Percentiles rank a stretch among this genome's conserved stretches.
These are phyloP conservation scores for Komagataella phaffii DNA, from an alignment of 805 yeast species.

Conservation along the genomic window DNA sequence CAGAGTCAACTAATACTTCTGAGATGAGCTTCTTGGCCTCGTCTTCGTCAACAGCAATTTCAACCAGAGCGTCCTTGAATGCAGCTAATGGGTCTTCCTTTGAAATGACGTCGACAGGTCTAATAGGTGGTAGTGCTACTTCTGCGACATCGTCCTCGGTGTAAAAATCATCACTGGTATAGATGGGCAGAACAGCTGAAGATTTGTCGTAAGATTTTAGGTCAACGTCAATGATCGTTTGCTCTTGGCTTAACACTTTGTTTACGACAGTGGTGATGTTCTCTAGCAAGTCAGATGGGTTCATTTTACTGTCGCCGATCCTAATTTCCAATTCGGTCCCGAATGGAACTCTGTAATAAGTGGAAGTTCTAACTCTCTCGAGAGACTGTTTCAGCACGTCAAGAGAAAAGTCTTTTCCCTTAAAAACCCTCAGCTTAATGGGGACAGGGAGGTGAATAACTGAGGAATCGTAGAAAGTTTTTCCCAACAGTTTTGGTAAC, in stretches of 20 bases:
- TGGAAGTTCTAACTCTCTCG: slow-evolving; percentile 39
- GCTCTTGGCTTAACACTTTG: slow-evolving; percentile 20
- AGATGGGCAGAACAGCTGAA: slow-evolving; percentile 83
- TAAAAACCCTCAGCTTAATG: slow-evolving; percentile 27
- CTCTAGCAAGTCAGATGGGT: slow-evolving; percentile 35
- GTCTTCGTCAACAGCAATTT: slow-evolving; percentile 65
- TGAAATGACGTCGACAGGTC: slow-evolving; percentile 12
- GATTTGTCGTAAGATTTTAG: slow-evolving; percentile 38
- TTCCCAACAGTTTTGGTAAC: slow-evolving; percentile 76
- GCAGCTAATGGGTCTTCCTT: slow-evolving; percentile 32
- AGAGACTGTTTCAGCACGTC: slow-evolving; percentile 45
- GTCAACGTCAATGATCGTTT: slow-evolving; percentile 40
- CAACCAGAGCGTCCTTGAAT: slow-evolving; percentile 71
- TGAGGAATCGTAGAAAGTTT: slow-evolving; percentile 47
- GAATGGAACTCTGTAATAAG: slow-evolving; percentile 57
- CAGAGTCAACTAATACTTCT: not conserved
- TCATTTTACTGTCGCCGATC: slow-evolving; percentile 43
- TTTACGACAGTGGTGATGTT: slow-evolving; percentile 45
- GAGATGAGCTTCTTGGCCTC: slow-evolving; percentile 43
- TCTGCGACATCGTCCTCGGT: slow-evolving; percentile 34
- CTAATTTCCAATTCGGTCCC: slow-evolving; percentile 55
- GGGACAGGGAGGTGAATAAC: slow-evolving; percentile 54
- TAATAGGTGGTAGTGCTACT: slow-evolving; percentile 12
- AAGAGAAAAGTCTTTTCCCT: slow-evolving; percentile 25
- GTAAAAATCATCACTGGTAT: slow-evolving; percentile 43